A percentile compares a stretch with the other conserved stretches of the same genome.
These are phyloP conservation scores for Coemansia sp. DNA, from an alignment of 192 early-diverging fungal genomes.

Conservation along the genomic window DNA sequence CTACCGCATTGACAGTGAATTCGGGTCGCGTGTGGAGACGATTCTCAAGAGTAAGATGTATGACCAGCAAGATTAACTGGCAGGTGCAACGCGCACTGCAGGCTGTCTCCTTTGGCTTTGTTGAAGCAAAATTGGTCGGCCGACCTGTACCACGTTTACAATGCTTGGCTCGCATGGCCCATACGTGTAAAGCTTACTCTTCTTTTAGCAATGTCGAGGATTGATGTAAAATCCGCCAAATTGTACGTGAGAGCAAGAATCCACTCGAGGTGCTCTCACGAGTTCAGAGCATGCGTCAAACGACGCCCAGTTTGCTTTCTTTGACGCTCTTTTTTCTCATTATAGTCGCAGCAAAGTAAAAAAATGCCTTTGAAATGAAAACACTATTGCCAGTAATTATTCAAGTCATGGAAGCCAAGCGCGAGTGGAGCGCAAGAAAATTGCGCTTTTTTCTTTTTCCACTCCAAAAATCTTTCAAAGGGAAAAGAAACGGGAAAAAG, in stretches of 20 bases:
- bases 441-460: neutral
- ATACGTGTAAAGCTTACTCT: neutral
- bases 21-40: conserved; percentile 55
- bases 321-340: neutral
- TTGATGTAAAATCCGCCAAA: neutral
- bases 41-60: neutral
- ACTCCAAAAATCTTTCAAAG: neutral
- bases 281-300: neutral
- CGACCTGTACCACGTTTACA: neutral
- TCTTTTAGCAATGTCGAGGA: neutral
- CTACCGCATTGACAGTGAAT: conserved; percentile 57
- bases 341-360: neutral
- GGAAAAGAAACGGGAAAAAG: no score
- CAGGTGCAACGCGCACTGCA: neutral
- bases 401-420: no score
- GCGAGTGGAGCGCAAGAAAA: neutral
- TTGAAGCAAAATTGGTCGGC: neutral
- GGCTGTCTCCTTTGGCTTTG: neutral
- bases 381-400: neutral
- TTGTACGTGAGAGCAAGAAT: no score
- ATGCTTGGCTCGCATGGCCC: neutral
- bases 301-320: neutral
- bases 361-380: neutral
- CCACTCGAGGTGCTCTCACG: neutral
- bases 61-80: neutral